These are phyloP conservation scores for Epichloe baconii DNA, from an alignment of 2,329 filamentous ascomycete genomes.

Conservation along the genomic window DNA sequence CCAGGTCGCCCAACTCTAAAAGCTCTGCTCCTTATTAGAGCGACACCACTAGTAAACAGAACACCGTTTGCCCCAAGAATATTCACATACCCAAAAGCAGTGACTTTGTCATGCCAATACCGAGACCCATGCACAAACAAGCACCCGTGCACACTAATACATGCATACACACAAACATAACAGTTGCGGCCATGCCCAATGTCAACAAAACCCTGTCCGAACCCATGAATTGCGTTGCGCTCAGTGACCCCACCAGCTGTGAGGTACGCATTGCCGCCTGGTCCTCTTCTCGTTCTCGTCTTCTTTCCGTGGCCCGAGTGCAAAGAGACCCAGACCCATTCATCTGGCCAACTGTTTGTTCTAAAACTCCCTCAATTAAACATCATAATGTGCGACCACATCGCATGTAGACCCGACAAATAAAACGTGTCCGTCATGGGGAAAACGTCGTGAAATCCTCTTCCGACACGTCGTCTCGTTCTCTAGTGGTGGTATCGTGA, in stretches of 20 bases:
- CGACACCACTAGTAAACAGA: neutral
- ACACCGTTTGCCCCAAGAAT: neutral
- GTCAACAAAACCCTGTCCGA: neutral
- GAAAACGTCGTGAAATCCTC: neutral
- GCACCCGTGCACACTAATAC: neutral
- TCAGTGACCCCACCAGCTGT: neutral
- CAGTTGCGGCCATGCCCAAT: too few species aligned
- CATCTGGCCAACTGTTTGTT: neutral
- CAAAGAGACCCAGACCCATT: neutral
- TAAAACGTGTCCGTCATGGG: neutral
- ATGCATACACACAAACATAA: neutral
- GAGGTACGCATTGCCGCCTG: slow-evolving; percentile 2
- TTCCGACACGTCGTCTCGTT: neutral
- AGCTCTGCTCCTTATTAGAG: neutral
- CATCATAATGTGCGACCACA: neutral
- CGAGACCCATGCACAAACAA: neutral
- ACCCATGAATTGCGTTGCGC: neutral
- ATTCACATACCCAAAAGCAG: neutral
- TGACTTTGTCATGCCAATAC: neutral
- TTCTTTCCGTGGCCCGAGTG: neutral
- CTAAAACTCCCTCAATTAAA: neutral
- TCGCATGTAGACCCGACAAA: neutral
- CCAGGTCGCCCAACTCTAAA: neutral
- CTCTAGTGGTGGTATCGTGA: neutral
- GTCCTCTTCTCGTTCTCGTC: neutral